These are phyloP conservation scores for Lactarius hatsudake DNA, from an alignment of 768 basidiomycete genomes.

Conservation along the genomic window DNA sequence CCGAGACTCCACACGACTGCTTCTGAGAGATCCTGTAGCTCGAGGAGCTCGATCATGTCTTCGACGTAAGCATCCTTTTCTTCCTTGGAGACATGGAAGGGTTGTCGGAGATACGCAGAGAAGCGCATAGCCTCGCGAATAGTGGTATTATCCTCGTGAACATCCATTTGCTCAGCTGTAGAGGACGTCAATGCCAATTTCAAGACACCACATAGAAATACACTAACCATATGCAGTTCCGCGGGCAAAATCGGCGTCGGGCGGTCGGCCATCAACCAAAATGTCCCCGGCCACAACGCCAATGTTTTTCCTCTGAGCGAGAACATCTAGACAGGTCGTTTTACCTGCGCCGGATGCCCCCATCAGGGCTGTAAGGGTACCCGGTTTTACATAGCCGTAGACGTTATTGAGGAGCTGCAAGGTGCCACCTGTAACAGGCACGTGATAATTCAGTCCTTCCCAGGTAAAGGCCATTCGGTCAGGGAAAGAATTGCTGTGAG, in stretches of 20 bases:
- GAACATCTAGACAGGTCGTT: conserved; percentile 75
- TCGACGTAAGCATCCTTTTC: conserved; percentile 83
- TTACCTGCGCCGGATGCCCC: conserved; percentile 81
- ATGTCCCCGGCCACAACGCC: conserved; percentile 65
- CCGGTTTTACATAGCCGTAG: conserved; percentile 79
- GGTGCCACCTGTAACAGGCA: conserved; percentile 63
- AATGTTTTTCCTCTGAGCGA: conserved; percentile 73
- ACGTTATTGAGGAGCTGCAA: conserved; percentile 70
- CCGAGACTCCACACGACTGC: conserved; percentile 72
- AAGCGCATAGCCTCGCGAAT: conserved; percentile 85
- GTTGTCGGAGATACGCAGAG: conserved; percentile 84
- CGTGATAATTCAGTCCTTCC: conserved; percentile 74
- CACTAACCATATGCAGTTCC: conserved; percentile 63
- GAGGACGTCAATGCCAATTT: conserved; percentile 31
- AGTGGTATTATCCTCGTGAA: conserved; percentile 79
- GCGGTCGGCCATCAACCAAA: conserved; percentile 61
- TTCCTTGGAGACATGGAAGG: conserved; percentile 57
- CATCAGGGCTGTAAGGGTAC: conserved; percentile 76
- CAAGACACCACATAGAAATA: conserved; percentile 27
- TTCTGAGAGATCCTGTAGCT: conserved; percentile 81
- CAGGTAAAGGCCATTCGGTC: conserved; percentile 71
- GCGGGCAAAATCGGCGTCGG: conserved; percentile 54
- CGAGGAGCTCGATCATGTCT: conserved; percentile 80
- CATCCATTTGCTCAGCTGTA: conserved; percentile 68
- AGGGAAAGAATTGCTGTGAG: conserved; percentile 18